These are phyloP conservation scores for Daedaleopsis nitida DNA, from an alignment of 768 basidiomycete genomes.

Conservation along the genomic window DNA sequence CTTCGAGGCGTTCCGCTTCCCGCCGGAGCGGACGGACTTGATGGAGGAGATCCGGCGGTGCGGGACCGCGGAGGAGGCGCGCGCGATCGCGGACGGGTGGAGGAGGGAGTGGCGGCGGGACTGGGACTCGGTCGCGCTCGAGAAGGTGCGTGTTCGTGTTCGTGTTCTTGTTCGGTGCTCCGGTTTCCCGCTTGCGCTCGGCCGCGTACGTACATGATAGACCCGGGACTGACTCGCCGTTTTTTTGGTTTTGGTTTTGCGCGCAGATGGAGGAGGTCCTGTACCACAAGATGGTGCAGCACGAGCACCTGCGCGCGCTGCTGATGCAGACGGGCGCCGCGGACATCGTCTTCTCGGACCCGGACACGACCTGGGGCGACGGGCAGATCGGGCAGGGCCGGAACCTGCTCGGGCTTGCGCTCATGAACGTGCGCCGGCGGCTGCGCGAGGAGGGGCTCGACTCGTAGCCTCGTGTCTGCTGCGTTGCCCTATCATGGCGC, in stretches of 20 bases:
- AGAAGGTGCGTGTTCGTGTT: constrained; percentile 43
- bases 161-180: background rate
- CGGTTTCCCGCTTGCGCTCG: background rate
- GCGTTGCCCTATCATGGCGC: no score
- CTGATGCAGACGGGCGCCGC: constrained; percentile 56
- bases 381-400: constrained; percentile 50
- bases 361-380: constrained; percentile 70
- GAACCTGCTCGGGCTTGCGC: constrained; percentile 66
- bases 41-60: constrained; percentile 57
- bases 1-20: constrained; percentile 75
- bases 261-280: constrained; percentile 70
- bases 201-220: background rate
- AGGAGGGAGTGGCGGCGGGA: constrained; percentile 46
- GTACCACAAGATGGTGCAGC: constrained; percentile 70
- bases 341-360: constrained; percentile 35
- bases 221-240: background rate
- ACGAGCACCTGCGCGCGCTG: constrained; percentile 53
- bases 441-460: constrained; percentile 30
- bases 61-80: constrained; percentile 42
- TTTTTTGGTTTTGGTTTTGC: background rate
- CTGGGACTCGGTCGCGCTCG: constrained; percentile 56
- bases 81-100: constrained; percentile 33
- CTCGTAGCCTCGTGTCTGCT: background rate
- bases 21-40: constrained; percentile 48
- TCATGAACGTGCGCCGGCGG: constrained; percentile 56